phyloP scores from a whole-genome alignment of 148 eudicot genomes.

The Fagopyrum tataricum region DNA sequence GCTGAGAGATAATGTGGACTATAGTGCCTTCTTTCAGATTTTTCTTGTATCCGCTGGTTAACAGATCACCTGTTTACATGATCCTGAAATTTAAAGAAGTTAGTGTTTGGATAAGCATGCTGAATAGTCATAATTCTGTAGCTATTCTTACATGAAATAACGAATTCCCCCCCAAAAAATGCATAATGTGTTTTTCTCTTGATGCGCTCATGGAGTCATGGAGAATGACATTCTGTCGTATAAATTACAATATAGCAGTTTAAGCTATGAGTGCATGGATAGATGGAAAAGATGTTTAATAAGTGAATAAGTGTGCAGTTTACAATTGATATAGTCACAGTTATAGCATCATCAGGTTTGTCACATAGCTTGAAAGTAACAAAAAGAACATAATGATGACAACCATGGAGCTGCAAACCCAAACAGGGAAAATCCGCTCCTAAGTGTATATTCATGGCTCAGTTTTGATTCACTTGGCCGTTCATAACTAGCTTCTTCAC shows the following conservation, averaged over 20 bases:
- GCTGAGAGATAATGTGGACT: too few species aligned
- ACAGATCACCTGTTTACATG: too few species aligned
- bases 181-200: not conserved
- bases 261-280: not conserved
- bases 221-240: too few species aligned
- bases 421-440: not conserved
- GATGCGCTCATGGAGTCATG: not conserved
- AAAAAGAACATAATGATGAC: not conserved
- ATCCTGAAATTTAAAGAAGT: not conserved
- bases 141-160: not conserved
- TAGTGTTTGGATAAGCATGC: not conserved
- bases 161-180: too few species aligned
- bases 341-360: not conserved
- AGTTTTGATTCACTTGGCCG: not conserved
- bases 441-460: not conserved
- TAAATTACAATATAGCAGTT: not conserved
- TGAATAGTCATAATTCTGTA: not conserved
- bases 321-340: not conserved
- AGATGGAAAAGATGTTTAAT: not conserved
- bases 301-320: not conserved
- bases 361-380: not conserved
- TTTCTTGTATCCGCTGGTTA: too few species aligned
- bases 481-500: not conserved
- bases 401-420: not conserved
- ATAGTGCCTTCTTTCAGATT: too few species aligned